Percentiles rank a stretch among this genome's conserved stretches.
Conservation (phyloP, 257 asterid genomes). For the Lycium ferocissimum region DNA sequence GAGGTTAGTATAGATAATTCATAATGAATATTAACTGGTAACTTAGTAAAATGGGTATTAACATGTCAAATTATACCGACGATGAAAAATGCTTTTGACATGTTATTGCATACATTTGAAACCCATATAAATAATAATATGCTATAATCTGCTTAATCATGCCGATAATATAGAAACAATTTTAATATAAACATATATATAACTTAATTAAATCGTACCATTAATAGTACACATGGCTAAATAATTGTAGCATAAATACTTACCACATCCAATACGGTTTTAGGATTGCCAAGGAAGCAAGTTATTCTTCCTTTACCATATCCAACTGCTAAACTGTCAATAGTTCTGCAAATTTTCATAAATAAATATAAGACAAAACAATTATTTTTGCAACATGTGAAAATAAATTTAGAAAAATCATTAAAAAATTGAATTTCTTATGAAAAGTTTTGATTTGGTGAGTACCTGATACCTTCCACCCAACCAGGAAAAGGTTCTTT, state of each 20-base stretch:
- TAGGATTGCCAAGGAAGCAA: conserved; percentile 70
- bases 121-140: too few species aligned
- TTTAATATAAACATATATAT: not conserved
- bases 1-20: not conserved
- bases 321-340: conserved; percentile 84
- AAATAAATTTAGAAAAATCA: not conserved
- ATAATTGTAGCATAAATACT: conserved; percentile 30
- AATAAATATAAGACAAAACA: not conserved
- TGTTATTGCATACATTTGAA: too few species aligned
- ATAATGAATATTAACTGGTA: not conserved
- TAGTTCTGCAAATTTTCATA: conserved; percentile 55
- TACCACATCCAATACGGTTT: conserved; percentile 71
- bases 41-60: not conserved
- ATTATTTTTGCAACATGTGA: not conserved
- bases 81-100: too few species aligned
- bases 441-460: not conserved
- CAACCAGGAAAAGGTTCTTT: conserved; percentile 90
- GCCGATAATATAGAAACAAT: too few species aligned
- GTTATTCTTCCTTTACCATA: conserved; percentile 83
- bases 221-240: not conserved
- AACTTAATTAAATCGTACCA: not conserved
- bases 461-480: conserved; percentile 80
- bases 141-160: too few species aligned
- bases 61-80: not conserved
- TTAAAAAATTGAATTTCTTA: not conserved